Percentiles rank a stretch among this genome's conserved stretches.
These are phyloP conservation scores for Hyaloperonospora brassicae DNA, from an alignment of 352 stramenopile species.

Conservation along the genomic window DNA sequence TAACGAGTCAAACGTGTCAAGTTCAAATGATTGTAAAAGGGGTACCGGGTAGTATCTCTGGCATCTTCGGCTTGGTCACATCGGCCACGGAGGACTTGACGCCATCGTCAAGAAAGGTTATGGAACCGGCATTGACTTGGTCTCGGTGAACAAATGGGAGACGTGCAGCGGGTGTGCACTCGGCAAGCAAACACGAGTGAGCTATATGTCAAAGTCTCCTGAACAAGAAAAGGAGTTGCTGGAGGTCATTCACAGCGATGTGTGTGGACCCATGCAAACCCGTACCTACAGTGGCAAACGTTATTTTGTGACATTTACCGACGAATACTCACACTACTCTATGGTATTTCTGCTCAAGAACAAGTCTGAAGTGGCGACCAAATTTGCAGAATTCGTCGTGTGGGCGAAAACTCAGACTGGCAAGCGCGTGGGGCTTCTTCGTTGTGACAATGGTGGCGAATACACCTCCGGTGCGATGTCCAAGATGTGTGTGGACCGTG, in stretches of 20 bases:
- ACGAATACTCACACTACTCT: no score
- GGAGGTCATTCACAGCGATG: no score
- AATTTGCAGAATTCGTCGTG: not conserved
- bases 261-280: not conserved
- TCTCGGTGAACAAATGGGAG: no score
- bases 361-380: no score
- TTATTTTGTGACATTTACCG: not conserved
- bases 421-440: no score
- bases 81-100: not conserved
- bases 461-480: no score
- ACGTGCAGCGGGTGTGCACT: no score
- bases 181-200: not conserved
- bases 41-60: not conserved
- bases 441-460: no score
- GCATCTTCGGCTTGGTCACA: not conserved
- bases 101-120: not conserved
- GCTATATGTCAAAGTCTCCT: not conserved
- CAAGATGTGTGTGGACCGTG: no score
- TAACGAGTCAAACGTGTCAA: constrained; percentile 2
- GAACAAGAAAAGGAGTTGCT: not conserved
- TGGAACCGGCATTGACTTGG: no score
- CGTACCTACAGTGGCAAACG: not conserved
- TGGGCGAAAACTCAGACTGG: no score
- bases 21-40: not conserved
- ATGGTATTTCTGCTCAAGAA: no score